Evolutionary conservation across 2,329 filamentous ascomycete species (phyloP).

Genomic region (Penicillium nordicum): DNA sequence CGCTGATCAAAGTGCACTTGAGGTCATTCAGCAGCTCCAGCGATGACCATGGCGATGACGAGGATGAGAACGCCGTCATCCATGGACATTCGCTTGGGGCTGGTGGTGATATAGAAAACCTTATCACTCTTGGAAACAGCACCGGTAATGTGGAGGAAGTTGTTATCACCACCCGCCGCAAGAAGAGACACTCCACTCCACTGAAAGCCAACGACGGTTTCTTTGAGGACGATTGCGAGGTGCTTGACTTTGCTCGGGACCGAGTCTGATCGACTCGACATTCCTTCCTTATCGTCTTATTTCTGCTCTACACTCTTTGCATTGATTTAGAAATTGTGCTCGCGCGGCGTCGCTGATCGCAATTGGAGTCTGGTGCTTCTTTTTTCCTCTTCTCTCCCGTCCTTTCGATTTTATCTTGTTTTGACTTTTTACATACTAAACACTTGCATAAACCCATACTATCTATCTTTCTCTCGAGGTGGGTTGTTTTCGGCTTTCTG

Average conservation of each 20-base stretch:
- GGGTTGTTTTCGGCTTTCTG: neutral
- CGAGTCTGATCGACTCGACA: constrained; percentile 41
- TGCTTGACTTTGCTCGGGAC: constrained; percentile 75
- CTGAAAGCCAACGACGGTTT: constrained; percentile 62
- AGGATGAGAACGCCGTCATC: constrained; percentile 23
- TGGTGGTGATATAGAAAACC: constrained; percentile 47
- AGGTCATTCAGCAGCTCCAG: constrained; percentile 42
- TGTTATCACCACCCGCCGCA: constrained; percentile 74
- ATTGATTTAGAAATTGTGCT: constrained; percentile 18
- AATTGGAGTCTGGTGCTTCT: constrained; percentile 13
- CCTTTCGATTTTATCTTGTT: neutral
- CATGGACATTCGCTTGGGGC: constrained; percentile 29
- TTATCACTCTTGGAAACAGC: constrained; percentile 50
- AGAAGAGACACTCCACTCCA: constrained; percentile 48
- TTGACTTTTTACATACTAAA: constrained; percentile 9
- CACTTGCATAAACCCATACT: constrained; percentile 20
- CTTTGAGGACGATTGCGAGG: constrained; percentile 90
- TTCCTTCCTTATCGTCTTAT: neutral
- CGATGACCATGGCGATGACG: constrained; percentile 38
- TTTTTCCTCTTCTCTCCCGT: neutral
- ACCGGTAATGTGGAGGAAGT: constrained; percentile 68
- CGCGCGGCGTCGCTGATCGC: constrained; percentile 16
- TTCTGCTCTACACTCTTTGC: constrained; percentile 7
- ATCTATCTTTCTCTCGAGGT: neutral
- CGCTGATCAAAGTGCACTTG: constrained; percentile 48